phyloP scores from a whole-genome alignment of 331 rosid species.

The Telfairia occidentalis region DNA sequence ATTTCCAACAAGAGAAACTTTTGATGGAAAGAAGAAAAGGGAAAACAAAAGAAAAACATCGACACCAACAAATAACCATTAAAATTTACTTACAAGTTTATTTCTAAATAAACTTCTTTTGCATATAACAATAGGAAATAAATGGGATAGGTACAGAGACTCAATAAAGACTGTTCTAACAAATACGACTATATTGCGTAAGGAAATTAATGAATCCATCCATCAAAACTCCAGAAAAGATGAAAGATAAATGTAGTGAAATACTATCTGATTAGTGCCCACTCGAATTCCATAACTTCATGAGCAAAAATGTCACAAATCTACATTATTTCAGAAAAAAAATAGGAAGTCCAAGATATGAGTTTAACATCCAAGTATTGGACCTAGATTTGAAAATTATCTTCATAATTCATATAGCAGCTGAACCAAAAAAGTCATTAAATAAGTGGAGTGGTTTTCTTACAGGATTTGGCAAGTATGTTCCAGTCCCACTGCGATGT shows the following conservation, averaged over 20 bases:
- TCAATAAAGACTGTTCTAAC: background rate
- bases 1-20: background rate
- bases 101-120: background rate
- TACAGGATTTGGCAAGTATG: slow-evolving; percentile 95
- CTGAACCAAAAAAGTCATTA: background rate
- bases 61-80: background rate
- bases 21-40: background rate
- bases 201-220: background rate
- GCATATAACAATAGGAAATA: background rate
- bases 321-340: background rate
- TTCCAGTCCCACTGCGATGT: slow-evolving; percentile 91
- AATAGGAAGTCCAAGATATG: background rate
- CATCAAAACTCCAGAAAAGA: background rate
- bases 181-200: background rate
- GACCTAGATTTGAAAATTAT: background rate
- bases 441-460: slow-evolving; percentile 20
- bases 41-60: background rate
- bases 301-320: background rate
- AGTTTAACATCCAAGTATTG: background rate
- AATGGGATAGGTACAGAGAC: background rate
- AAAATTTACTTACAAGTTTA: background rate
- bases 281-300: background rate
- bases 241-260: background rate
- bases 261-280: background rate
- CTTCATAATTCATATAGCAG: background rate